Conservation (phyloP, 148 eudicot genomes). For the Diospyros lotus region DNA sequence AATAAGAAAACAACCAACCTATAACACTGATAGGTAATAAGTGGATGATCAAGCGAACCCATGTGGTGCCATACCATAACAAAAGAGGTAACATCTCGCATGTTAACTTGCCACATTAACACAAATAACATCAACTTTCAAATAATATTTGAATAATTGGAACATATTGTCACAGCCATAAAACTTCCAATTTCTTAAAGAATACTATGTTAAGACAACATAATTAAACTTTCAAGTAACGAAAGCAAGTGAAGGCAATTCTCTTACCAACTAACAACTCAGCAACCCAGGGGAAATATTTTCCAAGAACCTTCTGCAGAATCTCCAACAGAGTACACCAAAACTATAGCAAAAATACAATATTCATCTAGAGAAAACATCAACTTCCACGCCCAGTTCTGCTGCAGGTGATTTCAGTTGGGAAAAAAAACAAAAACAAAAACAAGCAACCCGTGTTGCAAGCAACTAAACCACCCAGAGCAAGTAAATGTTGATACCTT, state of each 20-base stretch:
- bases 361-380: conserved; percentile 45
- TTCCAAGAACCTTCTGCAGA: conserved; percentile 61
- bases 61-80: conserved; percentile 15
- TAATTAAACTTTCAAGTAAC: conserved; percentile 23
- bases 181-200: conserved; percentile 5
- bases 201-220: conserved; percentile 16
- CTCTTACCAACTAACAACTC: conserved; percentile 78
- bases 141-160: not conserved
- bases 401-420: conserved; percentile 41
- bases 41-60: conserved; percentile 21
- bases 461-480: conserved; percentile 3
- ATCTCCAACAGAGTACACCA: conserved; percentile 49
- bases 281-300: conserved; percentile 64
- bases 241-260: conserved; percentile 49
- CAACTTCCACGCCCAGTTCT: conserved; percentile 49
- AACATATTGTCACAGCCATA: conserved; percentile 1
- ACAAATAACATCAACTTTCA: conserved; percentile 31
- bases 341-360: conserved; percentile 48
- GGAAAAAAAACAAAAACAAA: conserved; percentile 23
- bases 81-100: conserved; percentile 29
- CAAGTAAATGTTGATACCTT: not conserved
- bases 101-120: conserved; percentile 17
- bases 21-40: not conserved
- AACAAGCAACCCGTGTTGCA: conserved; percentile 20
- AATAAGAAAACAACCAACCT: not conserved